Evolutionary conservation across 768 basidiomycete species (phyloP).

Genomic region (Trametes cubensis): DNA sequence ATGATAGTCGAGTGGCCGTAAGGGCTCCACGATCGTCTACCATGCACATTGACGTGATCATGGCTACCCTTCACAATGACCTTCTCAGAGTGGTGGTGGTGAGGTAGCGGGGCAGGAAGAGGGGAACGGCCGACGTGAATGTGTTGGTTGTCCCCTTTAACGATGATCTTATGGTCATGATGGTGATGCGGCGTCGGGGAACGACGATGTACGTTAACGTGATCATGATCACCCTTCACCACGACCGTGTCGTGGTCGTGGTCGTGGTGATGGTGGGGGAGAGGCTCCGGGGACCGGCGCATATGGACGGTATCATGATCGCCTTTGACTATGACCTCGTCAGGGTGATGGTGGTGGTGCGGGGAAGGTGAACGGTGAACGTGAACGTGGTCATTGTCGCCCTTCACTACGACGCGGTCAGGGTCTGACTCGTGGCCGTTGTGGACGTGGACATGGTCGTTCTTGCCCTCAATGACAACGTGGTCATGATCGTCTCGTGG

Average conservation of each 20-base stretch:
- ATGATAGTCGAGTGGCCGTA: background rate
- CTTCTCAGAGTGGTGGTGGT: conserved; percentile 16
- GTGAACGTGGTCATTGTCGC: conserved; percentile 27
- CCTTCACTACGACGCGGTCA: conserved; percentile 24
- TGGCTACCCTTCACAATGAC: conserved; percentile 7
- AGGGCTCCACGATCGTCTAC: background rate
- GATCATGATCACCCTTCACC: conserved; percentile 27
- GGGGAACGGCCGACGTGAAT: conserved; percentile 22
- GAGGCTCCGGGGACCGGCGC: conserved; percentile 20
- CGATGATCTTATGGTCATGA: conserved; percentile 15
- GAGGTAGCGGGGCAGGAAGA: background rate
- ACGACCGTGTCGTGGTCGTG: conserved; percentile 22
- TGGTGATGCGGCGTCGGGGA: conserved; percentile 1
- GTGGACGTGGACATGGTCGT: conserved; percentile 17
- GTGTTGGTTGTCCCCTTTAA: conserved; percentile 30
- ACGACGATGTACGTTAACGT: conserved; percentile 14
- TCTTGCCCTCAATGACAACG: conserved; percentile 13
- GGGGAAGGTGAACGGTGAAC: conserved; percentile 22
- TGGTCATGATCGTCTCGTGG: conserved; percentile 18
- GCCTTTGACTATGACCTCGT: conserved; percentile 22
- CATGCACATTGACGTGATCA: conserved; percentile 9
- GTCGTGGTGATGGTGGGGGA: conserved; percentile 24
- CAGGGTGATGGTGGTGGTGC: conserved; percentile 16
- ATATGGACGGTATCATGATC: conserved; percentile 25
- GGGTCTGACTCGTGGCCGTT: conserved; percentile 19